Evolutionary conservation across 139 green algal species (phyloP), one percentile per base, ranked within the genome.

Genomic region (Coelastrella sp.): DNA sequence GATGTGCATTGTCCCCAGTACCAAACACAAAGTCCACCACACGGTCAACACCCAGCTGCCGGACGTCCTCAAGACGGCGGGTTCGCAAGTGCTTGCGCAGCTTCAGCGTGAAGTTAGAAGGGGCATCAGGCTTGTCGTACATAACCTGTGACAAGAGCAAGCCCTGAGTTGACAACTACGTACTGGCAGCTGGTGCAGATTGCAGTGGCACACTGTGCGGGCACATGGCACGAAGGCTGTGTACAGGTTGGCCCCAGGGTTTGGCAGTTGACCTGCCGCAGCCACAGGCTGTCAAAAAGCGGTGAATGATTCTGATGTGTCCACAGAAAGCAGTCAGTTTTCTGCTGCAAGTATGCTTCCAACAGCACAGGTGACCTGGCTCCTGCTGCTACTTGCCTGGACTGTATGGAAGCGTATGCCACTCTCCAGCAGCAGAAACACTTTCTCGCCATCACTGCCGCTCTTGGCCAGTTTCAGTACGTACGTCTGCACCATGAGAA

Each of bases 1-100:
- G 97, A 90, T 97, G 92, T 64, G 93, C 93, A 3, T 86, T 91
- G 0, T 99, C 96, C 0, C 97, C 98, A 10, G 68, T 92, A 22
- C 97, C 97, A 93, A 99, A 99, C 17, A 96, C 95, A 80, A 99
- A 97, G 88, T 99, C 96, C 73, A 99, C 95, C 56, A 99, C 95
- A 77, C 98, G 95, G 93, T 99, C 98, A 47, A 98, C 94, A 10
- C 98, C 98, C 79, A 99, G 95, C 95, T 99, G 97, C 80, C 92
- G 92, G 23, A 99, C 96, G 57, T 94, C 92, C 86, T 98, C 96
- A 64, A 99, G 92, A 17, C 98, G 93, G 20, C 96, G 93, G 2
- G 96, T 97, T 59, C 98, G 95, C 65, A 99, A 93, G 93, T 99
- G 98, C 94, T 99, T 99, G 68, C 98, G 95, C 90, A 99, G 94